Evolutionary conservation across 805 yeast genomes (phyloP), one percentile per base, ranked within the genome.

Genomic region (Barnettozyma botsteinii): DNA sequence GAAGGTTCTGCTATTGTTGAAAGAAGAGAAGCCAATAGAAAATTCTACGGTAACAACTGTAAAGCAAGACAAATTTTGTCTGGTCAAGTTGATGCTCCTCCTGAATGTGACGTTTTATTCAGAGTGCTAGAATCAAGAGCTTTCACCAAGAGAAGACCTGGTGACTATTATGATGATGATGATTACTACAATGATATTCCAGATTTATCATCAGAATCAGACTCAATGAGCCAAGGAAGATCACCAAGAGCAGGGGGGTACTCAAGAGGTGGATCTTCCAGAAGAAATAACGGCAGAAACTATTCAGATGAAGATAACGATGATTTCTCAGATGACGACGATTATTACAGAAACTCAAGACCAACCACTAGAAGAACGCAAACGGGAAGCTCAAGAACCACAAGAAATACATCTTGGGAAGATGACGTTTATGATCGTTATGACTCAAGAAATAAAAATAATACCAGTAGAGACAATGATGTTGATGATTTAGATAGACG

Each of bases 1-100:
- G 98, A 91, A 66, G 98, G 98, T 23, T 88, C 97, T 1, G 95
- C 91, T 13, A 77, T 93, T 43, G 72, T 93, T n/a, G 98, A 93
- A 65, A 83, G 98, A 68, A 77, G 98, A 65, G 98, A 93, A 55
- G 96, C 98, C 21, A 91, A 91, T 64, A 73, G 96, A 56, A 91
- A 91, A 65, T 91, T 91, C 58, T 91, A 91, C 59, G 98, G 98
- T 28, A 73, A 72, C 51, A 78, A 74, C 49, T 84, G 95, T 60
- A 88, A 93, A 44, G 95, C 97, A n/a, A 77, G 85, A 61, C 72
- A 72, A 57, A 85, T 91, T 55, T 70, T 91, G 38, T 66, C 81
- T 7, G 98, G 98, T 29, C 75, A 83, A 49, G 85, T 91, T n/a
- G 91, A 87, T 35, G 77, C 96, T 4, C 98, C 98, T 3, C 87